Percentiles rank a stretch among this genome's conserved stretches.
These are phyloP conservation scores for Ophiostoma quercus DNA, from an alignment of 2,329 filamentous ascomycete genomes.

Conservation along the genomic window DNA sequence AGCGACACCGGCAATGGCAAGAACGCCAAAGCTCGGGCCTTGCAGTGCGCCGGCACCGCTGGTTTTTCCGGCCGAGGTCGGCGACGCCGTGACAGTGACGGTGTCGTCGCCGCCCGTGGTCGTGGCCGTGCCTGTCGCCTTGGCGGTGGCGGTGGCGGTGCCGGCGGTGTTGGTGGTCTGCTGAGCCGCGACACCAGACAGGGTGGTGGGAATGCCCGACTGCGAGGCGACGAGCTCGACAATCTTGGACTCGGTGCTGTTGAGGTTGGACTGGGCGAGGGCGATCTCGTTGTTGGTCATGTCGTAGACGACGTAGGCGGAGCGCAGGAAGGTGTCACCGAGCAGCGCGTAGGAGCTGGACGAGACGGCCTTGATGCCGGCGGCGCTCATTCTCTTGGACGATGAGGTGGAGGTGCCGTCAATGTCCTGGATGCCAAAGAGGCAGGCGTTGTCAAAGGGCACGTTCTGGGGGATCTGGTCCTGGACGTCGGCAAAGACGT, in stretches of 20 bases:
- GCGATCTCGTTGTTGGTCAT: conserved; percentile 47
- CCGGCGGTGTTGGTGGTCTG: conserved; percentile 26
- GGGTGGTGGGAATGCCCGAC: conserved; percentile 39
- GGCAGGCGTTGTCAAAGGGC: conserved; percentile 43
- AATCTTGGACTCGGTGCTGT: conserved; percentile 41
- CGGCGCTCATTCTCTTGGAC: background rate
- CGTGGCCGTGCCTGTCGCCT: conserved; percentile 10
- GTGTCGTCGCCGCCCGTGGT: conserved; percentile 19
- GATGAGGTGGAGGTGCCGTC: conserved; percentile 25
- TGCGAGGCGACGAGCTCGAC: conserved; percentile 42
- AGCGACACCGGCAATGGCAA: conserved; percentile 27
- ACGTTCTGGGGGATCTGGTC: conserved; percentile 32
- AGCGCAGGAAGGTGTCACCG: conserved; percentile 45
- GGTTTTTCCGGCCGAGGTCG: conserved; percentile 12
- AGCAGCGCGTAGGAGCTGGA: conserved; percentile 34
- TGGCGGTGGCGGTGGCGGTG: conserved; percentile 10
- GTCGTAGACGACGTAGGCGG: conserved; percentile 53
- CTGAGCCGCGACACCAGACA: conserved; percentile 42
- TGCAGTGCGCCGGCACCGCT: conserved; percentile 24
- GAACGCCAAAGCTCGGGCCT: conserved; percentile 21
- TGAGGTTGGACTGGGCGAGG: conserved; percentile 50
- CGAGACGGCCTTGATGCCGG: conserved; percentile 10
- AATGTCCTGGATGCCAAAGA: conserved; percentile 50
- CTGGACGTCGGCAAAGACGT: conserved; percentile 32
- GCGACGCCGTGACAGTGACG: conserved; percentile 22